Conservation (phyloP, 352 stramenopile species). For the Aphanomyces invadans region DNA sequence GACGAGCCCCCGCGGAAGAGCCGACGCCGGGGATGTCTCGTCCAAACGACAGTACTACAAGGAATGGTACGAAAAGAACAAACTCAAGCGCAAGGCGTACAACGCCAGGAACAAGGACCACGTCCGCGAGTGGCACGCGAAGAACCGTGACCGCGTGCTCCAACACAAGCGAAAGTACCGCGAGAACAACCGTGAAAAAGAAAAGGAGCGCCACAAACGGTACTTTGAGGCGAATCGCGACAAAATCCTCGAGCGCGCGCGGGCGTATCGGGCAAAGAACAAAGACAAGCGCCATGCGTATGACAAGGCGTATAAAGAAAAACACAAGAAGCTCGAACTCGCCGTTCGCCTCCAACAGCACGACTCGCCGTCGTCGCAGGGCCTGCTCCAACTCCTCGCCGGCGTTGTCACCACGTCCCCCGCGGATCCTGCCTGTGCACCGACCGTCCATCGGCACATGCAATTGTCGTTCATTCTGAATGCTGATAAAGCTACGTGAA, state of each 20-base stretch:
- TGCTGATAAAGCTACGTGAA: background rate
- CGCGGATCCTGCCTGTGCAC: background rate
- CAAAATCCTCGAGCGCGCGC: background rate
- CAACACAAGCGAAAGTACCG: slow-evolving; percentile 11
- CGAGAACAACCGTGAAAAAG: slow-evolving; percentile 3
- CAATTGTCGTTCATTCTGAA: background rate
- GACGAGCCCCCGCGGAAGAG: too few relatives aligned
- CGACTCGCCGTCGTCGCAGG: background rate
- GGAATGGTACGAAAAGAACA: slow-evolving; percentile 10
- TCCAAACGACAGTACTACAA: background rate
- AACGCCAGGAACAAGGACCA: slow-evolving; percentile 1
- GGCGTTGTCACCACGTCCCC: background rate
- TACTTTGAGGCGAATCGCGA: slow-evolving; percentile 6
- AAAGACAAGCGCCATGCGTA: slow-evolving; percentile 6
- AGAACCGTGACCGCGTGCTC: background rate
- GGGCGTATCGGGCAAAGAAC: background rate
- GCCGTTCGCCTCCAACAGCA: background rate
- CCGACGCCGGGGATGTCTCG: background rate
- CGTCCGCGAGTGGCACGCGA: background rate
- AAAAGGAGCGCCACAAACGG: background rate
- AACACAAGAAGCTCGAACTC: background rate
- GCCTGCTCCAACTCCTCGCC: background rate
- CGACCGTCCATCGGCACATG: background rate
- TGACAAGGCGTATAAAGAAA: background rate
- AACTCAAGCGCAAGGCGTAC: background rate